phyloP scores from a whole-genome alignment of 1,139 yeast species.

The Meyerozyma guilliermondii region DNA sequence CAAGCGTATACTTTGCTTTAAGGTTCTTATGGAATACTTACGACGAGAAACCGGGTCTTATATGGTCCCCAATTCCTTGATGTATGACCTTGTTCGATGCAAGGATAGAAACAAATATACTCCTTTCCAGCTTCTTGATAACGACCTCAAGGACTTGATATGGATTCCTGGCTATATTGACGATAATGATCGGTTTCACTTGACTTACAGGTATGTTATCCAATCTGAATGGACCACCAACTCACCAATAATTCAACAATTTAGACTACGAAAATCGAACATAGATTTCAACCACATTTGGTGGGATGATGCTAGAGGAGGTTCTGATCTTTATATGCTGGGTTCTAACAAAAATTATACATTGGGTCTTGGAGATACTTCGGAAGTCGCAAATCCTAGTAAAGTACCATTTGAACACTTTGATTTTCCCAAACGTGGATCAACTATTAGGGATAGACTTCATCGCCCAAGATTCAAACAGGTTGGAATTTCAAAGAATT shows the following conservation, averaged over 20 bases:
- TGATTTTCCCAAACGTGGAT: constrained; percentile 9
- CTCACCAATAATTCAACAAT: not conserved
- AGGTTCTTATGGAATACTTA: constrained; percentile 38
- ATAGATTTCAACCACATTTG: constrained; percentile 10
- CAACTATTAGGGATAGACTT: constrained; percentile 12
- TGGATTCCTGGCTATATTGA: constrained; percentile 46
- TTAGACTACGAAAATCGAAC: not conserved
- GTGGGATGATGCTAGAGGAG: constrained; percentile 44
- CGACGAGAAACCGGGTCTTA: constrained; percentile 11
- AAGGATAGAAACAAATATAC: constrained; percentile 67
- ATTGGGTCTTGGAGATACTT: constrained; percentile 66
- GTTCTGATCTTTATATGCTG: constrained; percentile 55
- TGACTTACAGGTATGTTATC: constrained; percentile 4
- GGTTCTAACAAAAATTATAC: constrained; percentile 67
- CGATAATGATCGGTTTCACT: constrained; percentile 15
- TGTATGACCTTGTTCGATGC: constrained; percentile 40
- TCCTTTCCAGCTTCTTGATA: constrained; percentile 54
- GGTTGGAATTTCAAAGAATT: constrained; percentile 58
- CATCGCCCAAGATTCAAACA: constrained; percentile 39
- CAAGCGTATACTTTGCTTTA: constrained; percentile 57
- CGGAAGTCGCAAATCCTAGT: constrained; percentile 43
- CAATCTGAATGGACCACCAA: no score
- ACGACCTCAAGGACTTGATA: constrained; percentile 34
- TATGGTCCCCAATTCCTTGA: constrained; percentile 17
- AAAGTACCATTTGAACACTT: constrained; percentile 20